phyloP scores from a whole-genome alignment of 2,329 filamentous ascomycete genomes.

The Geosmithia flava region DNA sequence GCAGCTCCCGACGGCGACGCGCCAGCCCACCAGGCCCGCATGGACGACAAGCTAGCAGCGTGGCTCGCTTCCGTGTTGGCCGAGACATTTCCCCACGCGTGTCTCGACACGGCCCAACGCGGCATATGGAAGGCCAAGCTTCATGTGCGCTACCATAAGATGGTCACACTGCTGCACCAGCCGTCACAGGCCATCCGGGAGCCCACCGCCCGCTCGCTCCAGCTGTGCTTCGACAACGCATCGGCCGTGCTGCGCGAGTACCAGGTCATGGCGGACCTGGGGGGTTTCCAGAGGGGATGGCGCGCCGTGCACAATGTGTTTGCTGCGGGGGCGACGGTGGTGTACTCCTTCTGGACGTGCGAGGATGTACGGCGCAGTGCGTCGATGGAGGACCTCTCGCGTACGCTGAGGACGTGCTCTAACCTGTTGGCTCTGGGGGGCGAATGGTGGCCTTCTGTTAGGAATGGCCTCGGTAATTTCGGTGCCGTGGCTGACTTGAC shows the following conservation, averaged over 20 bases:
- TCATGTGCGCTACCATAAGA: conserved; percentile 17
- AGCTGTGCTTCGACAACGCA: conserved; percentile 16
- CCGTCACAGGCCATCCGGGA: conserved; percentile 19
- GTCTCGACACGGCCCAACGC: conserved; percentile 5
- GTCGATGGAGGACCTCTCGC: conserved; percentile 5
- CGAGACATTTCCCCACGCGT: neutral
- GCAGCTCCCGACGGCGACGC: conserved; percentile 1
- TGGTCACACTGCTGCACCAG: conserved; percentile 20
- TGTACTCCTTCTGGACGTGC: conserved; percentile 24
- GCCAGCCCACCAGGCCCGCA: conserved; percentile 2
- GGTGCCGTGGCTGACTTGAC: conserved; percentile 4
- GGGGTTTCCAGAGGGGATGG: conserved; percentile 19
- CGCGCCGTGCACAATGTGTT: conserved; percentile 23
- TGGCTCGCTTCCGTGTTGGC: conserved; percentile 4
- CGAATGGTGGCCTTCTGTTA: conserved; percentile 25
- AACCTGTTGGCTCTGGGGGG: conserved; percentile 23
- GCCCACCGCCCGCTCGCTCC: conserved; percentile 14
- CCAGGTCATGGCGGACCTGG: conserved; percentile 14
- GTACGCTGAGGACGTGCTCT: conserved; percentile 16
- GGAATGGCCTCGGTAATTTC: conserved; percentile 16
- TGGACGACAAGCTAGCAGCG: conserved; percentile 4
- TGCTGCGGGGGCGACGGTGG: conserved; percentile 20
- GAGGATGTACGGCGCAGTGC: conserved; percentile 10
- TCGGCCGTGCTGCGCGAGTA: conserved; percentile 12
- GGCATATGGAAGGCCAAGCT: conserved; percentile 13